Conservation (phyloP, 2,329 filamentous ascomycete species). For the Cytospora schulzeri region DNA sequence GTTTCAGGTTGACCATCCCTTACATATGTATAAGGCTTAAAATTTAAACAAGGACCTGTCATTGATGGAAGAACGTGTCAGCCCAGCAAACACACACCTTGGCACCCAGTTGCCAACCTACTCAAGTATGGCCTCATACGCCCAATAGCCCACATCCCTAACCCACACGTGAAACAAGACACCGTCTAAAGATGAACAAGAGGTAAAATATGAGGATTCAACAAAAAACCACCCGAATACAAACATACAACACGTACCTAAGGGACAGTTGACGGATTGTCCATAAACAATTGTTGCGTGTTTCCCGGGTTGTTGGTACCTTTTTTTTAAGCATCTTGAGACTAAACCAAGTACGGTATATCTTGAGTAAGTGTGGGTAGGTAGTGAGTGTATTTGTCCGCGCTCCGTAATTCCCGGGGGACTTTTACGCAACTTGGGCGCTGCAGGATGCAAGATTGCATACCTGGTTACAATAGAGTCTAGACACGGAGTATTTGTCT, state of each 20-base stretch:
- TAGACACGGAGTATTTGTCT: not conserved
- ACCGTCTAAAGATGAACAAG: no score
- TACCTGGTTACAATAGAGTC: not conserved
- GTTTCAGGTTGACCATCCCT: not conserved
- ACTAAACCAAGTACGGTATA: no score
- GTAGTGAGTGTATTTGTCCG: no score
- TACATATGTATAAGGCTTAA: not conserved
- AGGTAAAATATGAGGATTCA: not conserved
- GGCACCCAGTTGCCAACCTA: not conserved
- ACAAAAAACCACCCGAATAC: no score
- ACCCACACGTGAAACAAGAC: not conserved
- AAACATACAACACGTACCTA: no score
- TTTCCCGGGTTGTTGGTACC: no score
- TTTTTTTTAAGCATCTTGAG: no score
- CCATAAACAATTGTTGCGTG: no score
- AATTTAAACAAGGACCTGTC: not conserved
- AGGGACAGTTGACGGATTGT: no score
- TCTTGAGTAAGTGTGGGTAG: no score
- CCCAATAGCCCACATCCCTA: not conserved
- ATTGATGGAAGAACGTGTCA: not conserved
- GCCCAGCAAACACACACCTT: no score
- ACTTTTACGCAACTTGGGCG: not conserved
- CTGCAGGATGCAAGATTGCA: not conserved
- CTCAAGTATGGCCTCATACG: no score
- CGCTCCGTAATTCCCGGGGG: not conserved